Evolutionary conservation across 2,329 filamentous ascomycete species (phyloP).

Genomic region (Xylaria sp.): DNA sequence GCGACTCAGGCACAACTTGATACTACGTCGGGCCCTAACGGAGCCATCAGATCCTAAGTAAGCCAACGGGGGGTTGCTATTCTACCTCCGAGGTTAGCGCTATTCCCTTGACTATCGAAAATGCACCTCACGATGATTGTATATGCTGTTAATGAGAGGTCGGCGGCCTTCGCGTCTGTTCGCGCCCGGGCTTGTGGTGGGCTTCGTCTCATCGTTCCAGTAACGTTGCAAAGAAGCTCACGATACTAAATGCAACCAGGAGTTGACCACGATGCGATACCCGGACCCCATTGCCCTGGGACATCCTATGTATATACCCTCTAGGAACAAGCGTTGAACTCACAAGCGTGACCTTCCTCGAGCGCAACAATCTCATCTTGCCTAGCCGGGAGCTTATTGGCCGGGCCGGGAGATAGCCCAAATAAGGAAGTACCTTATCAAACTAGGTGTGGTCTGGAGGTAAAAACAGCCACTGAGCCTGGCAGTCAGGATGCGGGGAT

Average conservation of each 20-base stretch:
- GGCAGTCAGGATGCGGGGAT: conserved; percentile 22
- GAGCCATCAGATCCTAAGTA: neutral
- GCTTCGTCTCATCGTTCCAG: conserved; percentile 13
- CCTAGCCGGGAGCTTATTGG: conserved; percentile 28
- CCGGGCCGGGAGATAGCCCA: conserved; percentile 28
- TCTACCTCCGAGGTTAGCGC: neutral
- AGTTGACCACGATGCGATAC: neutral
- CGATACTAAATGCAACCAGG: conserved; percentile 25
- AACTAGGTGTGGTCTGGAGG: conserved; percentile 14
- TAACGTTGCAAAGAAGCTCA: conserved; percentile 29
- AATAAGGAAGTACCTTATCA: conserved; percentile 40
- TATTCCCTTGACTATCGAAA: neutral
- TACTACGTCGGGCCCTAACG: conserved; percentile 11
- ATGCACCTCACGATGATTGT: neutral
- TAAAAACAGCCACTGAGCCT: conserved; percentile 27
- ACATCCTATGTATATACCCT: conserved; percentile 2
- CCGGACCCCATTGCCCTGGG: neutral
- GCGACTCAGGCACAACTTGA: neutral
- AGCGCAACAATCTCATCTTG: conserved; percentile 23
- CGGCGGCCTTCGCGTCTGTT: neutral
- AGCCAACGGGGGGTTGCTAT: neutral
- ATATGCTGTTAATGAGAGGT: neutral
- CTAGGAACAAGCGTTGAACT: neutral
- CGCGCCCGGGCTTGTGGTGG: neutral
- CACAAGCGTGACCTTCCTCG: conserved; percentile 26